These are phyloP conservation scores for Talaromyces pinophilus DNA, from an alignment of 2,329 filamentous ascomycete genomes.

Conservation along the genomic window DNA sequence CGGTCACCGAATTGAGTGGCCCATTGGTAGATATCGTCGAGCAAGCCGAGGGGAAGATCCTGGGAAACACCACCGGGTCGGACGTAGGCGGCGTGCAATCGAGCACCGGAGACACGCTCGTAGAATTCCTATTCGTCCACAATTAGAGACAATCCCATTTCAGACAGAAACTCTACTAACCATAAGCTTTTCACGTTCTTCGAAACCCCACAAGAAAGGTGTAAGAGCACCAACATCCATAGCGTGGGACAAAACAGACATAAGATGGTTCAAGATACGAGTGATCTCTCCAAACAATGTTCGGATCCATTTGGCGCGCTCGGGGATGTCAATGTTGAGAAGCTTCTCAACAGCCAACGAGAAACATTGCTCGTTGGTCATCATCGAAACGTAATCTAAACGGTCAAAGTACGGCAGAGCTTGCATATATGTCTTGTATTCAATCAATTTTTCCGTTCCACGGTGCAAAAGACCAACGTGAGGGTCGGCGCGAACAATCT, in stretches of 20 bases:
- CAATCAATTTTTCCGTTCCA: slow-evolving; percentile 98
- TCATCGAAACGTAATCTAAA: slow-evolving; percentile 99
- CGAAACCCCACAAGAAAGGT: slow-evolving; percentile 98
- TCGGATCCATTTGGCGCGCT: slow-evolving; percentile 94
- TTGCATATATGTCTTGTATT: slow-evolving; percentile 99
- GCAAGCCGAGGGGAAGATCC: slow-evolving; percentile 87
- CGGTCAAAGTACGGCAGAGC: slow-evolving; percentile 98
- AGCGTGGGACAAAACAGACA: slow-evolving; percentile 95
- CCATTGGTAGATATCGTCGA: slow-evolving; percentile 99
- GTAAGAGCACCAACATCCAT: slow-evolving; percentile 99
- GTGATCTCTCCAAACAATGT: slow-evolving; percentile 96
- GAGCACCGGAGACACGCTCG: slow-evolving; percentile 96
- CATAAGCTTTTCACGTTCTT: slow-evolving; percentile 99
- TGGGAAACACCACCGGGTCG: slow-evolving; percentile 95
- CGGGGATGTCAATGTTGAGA: slow-evolving; percentile 92
- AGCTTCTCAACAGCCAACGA: slow-evolving; percentile 96
- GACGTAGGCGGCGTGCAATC: slow-evolving; percentile 95
- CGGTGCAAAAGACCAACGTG: slow-evolving; percentile 95
- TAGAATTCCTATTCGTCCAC: slow-evolving; percentile 80
- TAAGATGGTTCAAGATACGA: slow-evolving; percentile 91
- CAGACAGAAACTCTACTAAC: slow-evolving; percentile 55
- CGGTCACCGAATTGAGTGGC: slow-evolving; percentile 98
- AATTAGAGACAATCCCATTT: neutral
- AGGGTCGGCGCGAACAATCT: slow-evolving; percentile 93
- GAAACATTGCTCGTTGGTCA: slow-evolving; percentile 99